Conservation (phyloP, 2,329 filamentous ascomycete species). For the Monosporascus sp. region DNA sequence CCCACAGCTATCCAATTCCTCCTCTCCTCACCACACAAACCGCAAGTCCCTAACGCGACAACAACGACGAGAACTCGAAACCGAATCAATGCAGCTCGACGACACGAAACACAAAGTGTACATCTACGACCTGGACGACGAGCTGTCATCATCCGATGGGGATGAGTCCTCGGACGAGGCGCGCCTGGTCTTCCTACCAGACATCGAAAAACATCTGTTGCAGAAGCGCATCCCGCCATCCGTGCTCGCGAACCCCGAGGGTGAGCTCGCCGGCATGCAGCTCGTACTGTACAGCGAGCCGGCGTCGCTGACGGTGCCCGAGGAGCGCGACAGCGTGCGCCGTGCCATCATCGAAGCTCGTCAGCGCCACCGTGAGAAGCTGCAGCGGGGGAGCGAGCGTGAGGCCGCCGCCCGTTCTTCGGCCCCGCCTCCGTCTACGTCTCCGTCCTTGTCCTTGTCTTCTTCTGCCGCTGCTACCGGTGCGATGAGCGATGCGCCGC, state of each 20-base stretch:
- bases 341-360: conserved; percentile 80
- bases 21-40: conserved; percentile 1
- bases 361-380: conserved; percentile 57
- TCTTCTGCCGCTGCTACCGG: neutral
- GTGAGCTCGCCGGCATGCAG: conserved; percentile 57
- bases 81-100: conserved; percentile 79
- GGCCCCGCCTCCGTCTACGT: neutral
- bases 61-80: conserved; percentile 59
- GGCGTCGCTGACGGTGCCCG: conserved; percentile 66
- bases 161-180: conserved; percentile 47
- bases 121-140: conserved; percentile 84
- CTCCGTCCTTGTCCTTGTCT: neutral
- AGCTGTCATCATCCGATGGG: conserved; percentile 60
- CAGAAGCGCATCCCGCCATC: conserved; percentile 64
- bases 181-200: conserved; percentile 71
- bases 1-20: conserved; percentile 18
- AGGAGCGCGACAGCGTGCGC: conserved; percentile 70
- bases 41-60: conserved; percentile 6
- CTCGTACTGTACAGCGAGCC: conserved; percentile 83
- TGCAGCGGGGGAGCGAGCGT: conserved; percentile 35
- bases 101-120: conserved; percentile 83
- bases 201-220: conserved; percentile 76
- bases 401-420: conserved; percentile 6
- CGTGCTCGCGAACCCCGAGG: conserved; percentile 53
- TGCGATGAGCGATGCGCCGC: neutral